Conservation (phyloP, 306 rosid genomes). For the Corylus americana region DNA sequence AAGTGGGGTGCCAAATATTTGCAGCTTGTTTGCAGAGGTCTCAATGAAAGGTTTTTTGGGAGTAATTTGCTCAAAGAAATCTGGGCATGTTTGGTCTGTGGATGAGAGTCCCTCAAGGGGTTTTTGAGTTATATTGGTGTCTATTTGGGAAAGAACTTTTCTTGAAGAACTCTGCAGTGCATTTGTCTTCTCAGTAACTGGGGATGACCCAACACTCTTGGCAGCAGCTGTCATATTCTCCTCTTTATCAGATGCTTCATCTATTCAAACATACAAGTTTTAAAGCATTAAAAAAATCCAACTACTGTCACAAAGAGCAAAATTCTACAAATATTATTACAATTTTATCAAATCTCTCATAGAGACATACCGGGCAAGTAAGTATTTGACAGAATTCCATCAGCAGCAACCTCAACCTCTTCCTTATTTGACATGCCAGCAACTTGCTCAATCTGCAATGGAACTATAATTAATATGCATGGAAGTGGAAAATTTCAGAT, state of each 20-base stretch:
- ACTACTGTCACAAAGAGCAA: not conserved
- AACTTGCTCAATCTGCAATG: constrained; percentile 33
- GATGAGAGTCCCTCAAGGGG: constrained; percentile 27
- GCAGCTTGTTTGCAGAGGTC: constrained; percentile 31
- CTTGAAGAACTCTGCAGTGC: constrained; percentile 46
- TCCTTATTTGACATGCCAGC: constrained; percentile 31
- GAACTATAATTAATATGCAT: constrained; percentile 18
- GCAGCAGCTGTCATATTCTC: constrained; percentile 17
- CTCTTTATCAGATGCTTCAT: constrained; percentile 29
- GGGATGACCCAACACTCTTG: constrained; percentile 16
- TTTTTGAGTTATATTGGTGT: constrained; percentile 41
- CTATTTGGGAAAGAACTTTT: constrained; percentile 68
- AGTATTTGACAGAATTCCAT: constrained; percentile 32
- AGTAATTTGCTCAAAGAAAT: constrained; percentile 32
- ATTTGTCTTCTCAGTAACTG: constrained; percentile 29
- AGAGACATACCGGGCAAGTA: constrained; percentile 40
- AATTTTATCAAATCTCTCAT: not conserved
- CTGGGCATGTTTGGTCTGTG: constrained; percentile 18
- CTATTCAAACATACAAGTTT: constrained; percentile 27
- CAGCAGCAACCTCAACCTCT: constrained; percentile 27
- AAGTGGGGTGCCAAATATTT: constrained; percentile 59
- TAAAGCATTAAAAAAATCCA: constrained; percentile 16
- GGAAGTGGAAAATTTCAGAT: not conserved
- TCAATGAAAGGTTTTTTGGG: constrained; percentile 44
- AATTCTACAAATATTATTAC: not conserved